A percentile compares a stretch with the other conserved stretches of the same genome.
phyloP scores from a whole-genome alignment of 495 filamentous ascomycete genomes.

The Cenococcum geophilum region DNA sequence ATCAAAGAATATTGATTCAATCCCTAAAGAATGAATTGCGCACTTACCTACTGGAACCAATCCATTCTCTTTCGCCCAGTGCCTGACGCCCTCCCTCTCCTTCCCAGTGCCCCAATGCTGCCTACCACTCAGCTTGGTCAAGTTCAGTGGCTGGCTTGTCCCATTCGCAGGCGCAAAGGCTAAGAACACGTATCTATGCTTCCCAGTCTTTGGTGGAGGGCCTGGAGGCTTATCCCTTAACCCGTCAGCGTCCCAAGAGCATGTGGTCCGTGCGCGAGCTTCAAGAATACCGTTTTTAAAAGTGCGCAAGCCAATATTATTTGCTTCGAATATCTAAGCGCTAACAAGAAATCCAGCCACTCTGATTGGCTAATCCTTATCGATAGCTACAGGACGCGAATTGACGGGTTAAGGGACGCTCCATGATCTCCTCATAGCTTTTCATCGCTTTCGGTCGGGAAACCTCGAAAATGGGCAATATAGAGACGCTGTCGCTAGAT shows the following conservation, averaged over 20 bases:
- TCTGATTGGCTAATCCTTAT: too few relatives aligned
- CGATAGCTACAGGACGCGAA: too few relatives aligned
- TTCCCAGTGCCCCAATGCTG: conserved; percentile 59
- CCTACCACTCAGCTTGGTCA: conserved; percentile 52
- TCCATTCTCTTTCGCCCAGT: conserved; percentile 59
- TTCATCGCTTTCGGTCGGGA: not conserved
- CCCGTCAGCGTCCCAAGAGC: too few relatives aligned
- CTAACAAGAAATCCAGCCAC: too few relatives aligned
- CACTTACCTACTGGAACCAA: conserved; percentile 55
- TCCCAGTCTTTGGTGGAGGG: conserved; percentile 59
- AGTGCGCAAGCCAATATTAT: too few relatives aligned
- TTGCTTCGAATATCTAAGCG: too few relatives aligned
- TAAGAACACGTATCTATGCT: conserved; percentile 64
- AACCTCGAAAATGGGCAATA: conserved; percentile 19
- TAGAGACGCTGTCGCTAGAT: conserved; percentile 11
- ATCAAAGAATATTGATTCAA: not conserved
- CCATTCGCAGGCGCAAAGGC: conserved; percentile 44
- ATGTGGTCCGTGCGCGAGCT: too few relatives aligned
- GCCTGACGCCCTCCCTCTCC: conserved; percentile 50
- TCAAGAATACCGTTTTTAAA: too few relatives aligned
- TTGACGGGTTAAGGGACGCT: too few relatives aligned
- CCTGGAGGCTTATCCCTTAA: conserved; percentile 56
- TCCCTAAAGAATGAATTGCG: not conserved
- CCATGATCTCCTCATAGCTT: conserved; percentile 39
- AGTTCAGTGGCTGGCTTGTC: conserved; percentile 37